Percentiles rank a stretch among this genome's conserved stretches.
These are phyloP conservation scores for Pleodorina starrii DNA, from an alignment of 139 green algal species.

Conservation along the genomic window DNA sequence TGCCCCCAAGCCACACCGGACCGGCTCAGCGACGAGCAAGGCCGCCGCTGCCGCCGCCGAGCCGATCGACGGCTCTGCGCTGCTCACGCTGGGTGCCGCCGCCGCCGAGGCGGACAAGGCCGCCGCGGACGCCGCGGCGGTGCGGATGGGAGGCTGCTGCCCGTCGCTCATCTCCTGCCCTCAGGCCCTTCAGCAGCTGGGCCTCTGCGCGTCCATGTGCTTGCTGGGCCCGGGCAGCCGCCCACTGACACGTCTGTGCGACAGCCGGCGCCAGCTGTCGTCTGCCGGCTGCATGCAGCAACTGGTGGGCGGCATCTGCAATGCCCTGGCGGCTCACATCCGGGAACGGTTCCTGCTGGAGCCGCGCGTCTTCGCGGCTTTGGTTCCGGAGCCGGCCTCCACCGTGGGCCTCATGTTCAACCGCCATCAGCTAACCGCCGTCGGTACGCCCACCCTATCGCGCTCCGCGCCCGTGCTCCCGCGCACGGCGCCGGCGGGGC, in stretches of 20 bases:
- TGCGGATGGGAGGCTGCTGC: no score
- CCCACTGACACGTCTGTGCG: not conserved
- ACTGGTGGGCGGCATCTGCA: not conserved
- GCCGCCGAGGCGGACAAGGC: no score
- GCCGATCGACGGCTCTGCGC: not conserved
- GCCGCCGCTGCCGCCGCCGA: not conserved
- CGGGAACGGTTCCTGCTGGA: constrained; percentile 7
- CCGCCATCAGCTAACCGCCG: not conserved
- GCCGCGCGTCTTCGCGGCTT: constrained; percentile 1
- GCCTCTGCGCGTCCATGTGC: not conserved
- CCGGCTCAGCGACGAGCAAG: not conserved
- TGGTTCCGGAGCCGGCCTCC: constrained; percentile 7
- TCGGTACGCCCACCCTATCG: not conserved
- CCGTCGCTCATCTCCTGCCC: not conserved
- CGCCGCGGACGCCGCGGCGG: no score
- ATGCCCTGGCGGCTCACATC: not conserved
- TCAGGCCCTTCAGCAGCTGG: not conserved
- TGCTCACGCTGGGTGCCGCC: not conserved
- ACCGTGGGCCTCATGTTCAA: constrained; percentile 12
- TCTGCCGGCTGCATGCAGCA: constrained; percentile 13
- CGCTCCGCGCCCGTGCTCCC: not conserved
- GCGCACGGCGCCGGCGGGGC: not conserved
- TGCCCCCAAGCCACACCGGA: not conserved
- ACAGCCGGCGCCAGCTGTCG: not conserved
- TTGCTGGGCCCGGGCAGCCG: not conserved